Percentiles rank a stretch among this genome's conserved stretches.
Conservation (phyloP, 2,329 filamentous ascomycete species). For the Venturia effusa region DNA sequence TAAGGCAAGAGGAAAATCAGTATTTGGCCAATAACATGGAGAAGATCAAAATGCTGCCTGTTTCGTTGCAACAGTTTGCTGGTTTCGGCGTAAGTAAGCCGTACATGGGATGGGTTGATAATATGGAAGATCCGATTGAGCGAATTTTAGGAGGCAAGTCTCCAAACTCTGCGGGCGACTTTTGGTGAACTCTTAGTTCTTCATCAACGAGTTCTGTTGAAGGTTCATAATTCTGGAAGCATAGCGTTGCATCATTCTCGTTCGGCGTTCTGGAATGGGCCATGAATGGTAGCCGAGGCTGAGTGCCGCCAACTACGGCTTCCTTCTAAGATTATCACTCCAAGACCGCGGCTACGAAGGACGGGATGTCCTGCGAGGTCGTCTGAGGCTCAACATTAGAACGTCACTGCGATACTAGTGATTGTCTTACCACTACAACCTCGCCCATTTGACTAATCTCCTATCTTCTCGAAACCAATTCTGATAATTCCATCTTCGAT, state of each 20-base stretch:
- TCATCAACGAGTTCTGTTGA: too few species aligned
- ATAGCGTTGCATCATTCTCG: too few species aligned
- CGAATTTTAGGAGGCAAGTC: not conserved
- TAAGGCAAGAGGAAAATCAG: constrained; percentile 31
- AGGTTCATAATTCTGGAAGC: too few species aligned
- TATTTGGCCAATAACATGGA: constrained; percentile 22
- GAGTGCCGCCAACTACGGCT: too few species aligned
- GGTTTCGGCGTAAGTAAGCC: constrained; percentile 17
- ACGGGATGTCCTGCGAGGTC: too few species aligned
- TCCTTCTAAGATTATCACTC: too few species aligned
- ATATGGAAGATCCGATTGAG: constrained; percentile 15
- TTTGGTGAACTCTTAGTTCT: not conserved
- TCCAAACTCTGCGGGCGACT: not conserved
- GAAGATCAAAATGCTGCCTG: constrained; percentile 16
- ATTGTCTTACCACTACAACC: too few species aligned
- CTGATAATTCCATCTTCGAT: not conserved
- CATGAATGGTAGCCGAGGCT: too few species aligned
- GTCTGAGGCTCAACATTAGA: too few species aligned
- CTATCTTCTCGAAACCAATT: not conserved
- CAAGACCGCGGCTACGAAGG: too few species aligned
- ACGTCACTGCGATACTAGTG: too few species aligned
- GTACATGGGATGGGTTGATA: constrained; percentile 16
- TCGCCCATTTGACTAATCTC: not conserved
- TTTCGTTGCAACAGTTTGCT: constrained; percentile 14
- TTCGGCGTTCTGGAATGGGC: too few species aligned